Conservation (phyloP, 805 yeast species). For the Hanseniaspora lindneri region DNA sequence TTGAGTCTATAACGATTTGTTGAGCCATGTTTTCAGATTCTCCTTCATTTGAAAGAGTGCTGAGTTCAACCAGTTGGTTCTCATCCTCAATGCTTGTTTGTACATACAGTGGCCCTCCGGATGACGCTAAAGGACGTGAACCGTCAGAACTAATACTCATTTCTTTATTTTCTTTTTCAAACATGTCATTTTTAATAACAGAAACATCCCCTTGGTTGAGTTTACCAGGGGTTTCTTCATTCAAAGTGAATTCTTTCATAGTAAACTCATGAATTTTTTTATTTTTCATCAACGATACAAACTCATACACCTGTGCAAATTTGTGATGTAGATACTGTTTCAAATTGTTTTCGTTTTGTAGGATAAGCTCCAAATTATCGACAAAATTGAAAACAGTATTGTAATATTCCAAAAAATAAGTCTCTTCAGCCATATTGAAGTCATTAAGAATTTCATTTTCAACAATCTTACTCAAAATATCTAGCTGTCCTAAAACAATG, state of each 20-base stretch:
- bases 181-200: no score
- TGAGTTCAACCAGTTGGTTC: not conserved
- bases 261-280: not conserved
- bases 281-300: not conserved
- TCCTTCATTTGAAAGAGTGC: not conserved
- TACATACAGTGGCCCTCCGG: not conserved
- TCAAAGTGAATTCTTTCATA: not conserved
- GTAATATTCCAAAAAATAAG: not conserved
- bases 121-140: not conserved
- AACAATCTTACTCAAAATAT: constrained; percentile 5
- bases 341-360: not conserved
- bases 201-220: not conserved
- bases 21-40: not conserved
- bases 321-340: not conserved
- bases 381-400: constrained; percentile 2
- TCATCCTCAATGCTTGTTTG: not conserved
- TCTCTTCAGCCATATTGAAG: constrained; percentile 3
- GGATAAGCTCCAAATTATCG: constrained; percentile 2
- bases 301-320: not conserved
- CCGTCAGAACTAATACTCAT: no score
- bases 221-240: not conserved
- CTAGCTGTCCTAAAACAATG: constrained; percentile 9
- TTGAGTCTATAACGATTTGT: not conserved
- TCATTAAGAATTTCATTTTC: constrained; percentile 13
- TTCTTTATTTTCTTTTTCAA: not conserved